Conservation (phyloP, 2,329 filamentous ascomycete species). For the Hyphodiscus sp. region DNA sequence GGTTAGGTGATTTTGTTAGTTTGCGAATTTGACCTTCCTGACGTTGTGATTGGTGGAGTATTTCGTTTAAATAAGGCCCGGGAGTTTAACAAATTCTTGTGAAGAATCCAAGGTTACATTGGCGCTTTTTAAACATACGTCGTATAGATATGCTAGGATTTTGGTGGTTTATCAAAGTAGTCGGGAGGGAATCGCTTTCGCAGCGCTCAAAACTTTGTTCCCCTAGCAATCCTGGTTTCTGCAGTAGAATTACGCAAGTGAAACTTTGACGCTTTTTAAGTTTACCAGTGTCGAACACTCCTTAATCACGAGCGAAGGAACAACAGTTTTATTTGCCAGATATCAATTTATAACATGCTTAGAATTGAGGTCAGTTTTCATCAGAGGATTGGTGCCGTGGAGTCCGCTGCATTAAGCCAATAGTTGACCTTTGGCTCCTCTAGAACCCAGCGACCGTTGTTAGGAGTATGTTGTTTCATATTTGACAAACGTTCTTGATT, state of each 20-base stretch:
- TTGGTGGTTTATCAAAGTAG: slow-evolving; percentile 25
- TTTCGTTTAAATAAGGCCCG: too few relatives aligned
- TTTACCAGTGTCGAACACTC: slow-evolving; percentile 12
- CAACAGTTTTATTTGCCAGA: slow-evolving; percentile 32
- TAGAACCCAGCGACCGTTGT: slow-evolving; percentile 30
- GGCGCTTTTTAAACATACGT: slow-evolving; percentile 29
- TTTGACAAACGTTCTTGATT: slow-evolving; percentile 20
- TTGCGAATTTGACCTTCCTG: too few relatives aligned
- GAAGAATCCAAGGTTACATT: slow-evolving; percentile 25
- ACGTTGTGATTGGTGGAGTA: too few relatives aligned
- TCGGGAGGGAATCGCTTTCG: slow-evolving; percentile 31
- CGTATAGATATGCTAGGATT: slow-evolving; percentile 30
- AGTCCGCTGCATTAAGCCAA: slow-evolving; percentile 14
- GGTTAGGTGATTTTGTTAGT: slow-evolving; percentile 1
- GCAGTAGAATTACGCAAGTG: slow-evolving; percentile 35
- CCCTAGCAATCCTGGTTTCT: slow-evolving; percentile 29
- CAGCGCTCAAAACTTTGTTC: slow-evolving; percentile 30
- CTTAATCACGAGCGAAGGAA: slow-evolving; percentile 35
- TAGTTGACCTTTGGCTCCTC: slow-evolving; percentile 13
- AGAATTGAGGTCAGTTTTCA: slow-evolving; percentile 15
- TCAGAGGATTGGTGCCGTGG: slow-evolving; percentile 30
- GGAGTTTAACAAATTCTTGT: slow-evolving; percentile 25
- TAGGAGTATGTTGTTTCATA: slow-evolving; percentile 16
- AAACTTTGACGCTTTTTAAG: slow-evolving; percentile 12
- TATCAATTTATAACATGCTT: not conserved